Conservation (phyloP, 495 filamentous ascomycete genomes). For the Hyaloscypha finlandica region DNA sequence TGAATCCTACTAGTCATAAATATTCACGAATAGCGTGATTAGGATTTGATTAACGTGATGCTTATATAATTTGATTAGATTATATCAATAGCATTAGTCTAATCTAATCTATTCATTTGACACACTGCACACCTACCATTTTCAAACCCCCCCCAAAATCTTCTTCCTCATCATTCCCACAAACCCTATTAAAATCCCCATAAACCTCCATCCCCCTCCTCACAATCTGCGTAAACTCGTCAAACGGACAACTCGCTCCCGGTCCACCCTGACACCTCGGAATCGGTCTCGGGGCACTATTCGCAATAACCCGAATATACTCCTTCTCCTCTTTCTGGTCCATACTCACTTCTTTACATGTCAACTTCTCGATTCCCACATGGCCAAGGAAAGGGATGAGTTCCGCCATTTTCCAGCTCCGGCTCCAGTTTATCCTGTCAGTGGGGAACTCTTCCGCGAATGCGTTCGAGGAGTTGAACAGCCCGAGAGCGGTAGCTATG, state of each 20-base stretch:
- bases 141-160: neutral
- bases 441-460: slow-evolving; percentile 25
- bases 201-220: slow-evolving; percentile 24
- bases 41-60: too few species aligned
- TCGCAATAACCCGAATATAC: slow-evolving; percentile 48
- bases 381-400: slow-evolving; percentile 30
- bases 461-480: slow-evolving; percentile 31
- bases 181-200: slow-evolving; percentile 30
- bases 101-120: too few species aligned
- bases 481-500: slow-evolving; percentile 24
- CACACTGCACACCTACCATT: neutral
- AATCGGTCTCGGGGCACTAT: slow-evolving; percentile 55
- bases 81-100: too few species aligned
- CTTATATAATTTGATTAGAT: too few species aligned
- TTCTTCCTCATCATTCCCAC: slow-evolving; percentile 20
- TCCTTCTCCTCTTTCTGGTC: slow-evolving; percentile 13
- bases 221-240: slow-evolving; percentile 23
- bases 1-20: too few species aligned
- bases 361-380: slow-evolving; percentile 29
- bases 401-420: slow-evolving; percentile 27
- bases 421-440: slow-evolving; percentile 25
- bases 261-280: slow-evolving; percentile 48
- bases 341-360: slow-evolving; percentile 6
- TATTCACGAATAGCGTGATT: too few species aligned
- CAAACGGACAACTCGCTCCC: slow-evolving; percentile 44